A percentile compares a stretch with the other conserved stretches of the same genome.
These are phyloP conservation scores for Salix dunnii DNA, from an alignment of 345 rosid species.

Conservation along the genomic window DNA sequence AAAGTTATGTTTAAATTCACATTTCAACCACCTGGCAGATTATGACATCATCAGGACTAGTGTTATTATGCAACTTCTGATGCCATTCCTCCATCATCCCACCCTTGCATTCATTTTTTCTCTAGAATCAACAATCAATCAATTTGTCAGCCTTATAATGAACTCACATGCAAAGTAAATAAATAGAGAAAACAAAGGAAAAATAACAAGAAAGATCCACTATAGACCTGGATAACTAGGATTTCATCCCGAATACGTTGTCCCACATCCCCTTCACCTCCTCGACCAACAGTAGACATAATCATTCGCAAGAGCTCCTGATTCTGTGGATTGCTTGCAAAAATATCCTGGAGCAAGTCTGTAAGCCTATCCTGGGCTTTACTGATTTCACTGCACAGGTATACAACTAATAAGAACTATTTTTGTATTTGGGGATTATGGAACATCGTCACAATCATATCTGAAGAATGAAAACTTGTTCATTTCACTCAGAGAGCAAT, in stretches of 20 bases:
- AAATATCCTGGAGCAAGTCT: slow-evolving; percentile 62
- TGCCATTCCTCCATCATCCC: slow-evolving; percentile 99
- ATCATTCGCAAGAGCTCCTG: slow-evolving; percentile 81
- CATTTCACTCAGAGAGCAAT: background rate
- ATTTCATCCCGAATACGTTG: slow-evolving; percentile 98
- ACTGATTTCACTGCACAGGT: slow-evolving; percentile 82
- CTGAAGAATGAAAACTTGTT: background rate
- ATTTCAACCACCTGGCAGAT: slow-evolving; percentile 79
- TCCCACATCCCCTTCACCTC: slow-evolving; percentile 99
- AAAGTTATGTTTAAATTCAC: slow-evolving; percentile 16
- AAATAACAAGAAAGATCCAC: slow-evolving; percentile 20
- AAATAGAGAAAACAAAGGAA: slow-evolving; percentile 6
- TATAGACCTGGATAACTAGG: slow-evolving; percentile 84
- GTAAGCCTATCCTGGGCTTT: slow-evolving; percentile 96
- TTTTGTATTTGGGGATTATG: background rate
- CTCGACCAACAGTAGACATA: slow-evolving; percentile 94
- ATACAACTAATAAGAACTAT: background rate
- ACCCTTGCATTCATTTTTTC: slow-evolving; percentile 93
- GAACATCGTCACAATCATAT: background rate
- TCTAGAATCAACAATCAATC: slow-evolving; percentile 42
- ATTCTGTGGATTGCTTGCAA: slow-evolving; percentile 51
- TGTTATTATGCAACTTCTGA: slow-evolving; percentile 97
- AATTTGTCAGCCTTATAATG: background rate
- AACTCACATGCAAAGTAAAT: slow-evolving; percentile 4
- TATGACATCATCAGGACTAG: slow-evolving; percentile 97